Conservation (phyloP, 2,329 filamentous ascomycete genomes). For the Sordariomycetes sp. region DNA sequence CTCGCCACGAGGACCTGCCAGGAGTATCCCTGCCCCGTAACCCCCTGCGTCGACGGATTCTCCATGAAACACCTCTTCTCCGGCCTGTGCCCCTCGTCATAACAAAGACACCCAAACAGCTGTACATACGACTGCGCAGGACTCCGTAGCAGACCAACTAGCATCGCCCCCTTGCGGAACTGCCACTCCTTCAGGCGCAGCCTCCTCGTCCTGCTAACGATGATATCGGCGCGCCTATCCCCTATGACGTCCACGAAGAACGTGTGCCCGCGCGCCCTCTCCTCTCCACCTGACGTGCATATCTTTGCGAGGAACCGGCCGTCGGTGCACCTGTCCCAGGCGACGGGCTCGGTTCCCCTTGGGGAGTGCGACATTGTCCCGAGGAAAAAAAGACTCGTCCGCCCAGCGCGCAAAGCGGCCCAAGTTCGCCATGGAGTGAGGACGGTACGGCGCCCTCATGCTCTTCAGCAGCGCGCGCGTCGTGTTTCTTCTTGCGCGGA, state of each 20-base stretch:
- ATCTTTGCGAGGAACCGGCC: background rate
- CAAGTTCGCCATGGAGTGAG: background rate
- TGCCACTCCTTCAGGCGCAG: background rate
- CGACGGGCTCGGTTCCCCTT: background rate
- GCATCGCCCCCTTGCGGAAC: background rate
- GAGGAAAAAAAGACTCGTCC: background rate
- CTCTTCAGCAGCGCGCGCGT: background rate
- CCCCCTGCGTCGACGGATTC: background rate
- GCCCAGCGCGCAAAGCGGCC: background rate
- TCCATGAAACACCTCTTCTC: background rate
- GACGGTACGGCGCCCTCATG: background rate
- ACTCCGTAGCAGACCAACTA: background rate
- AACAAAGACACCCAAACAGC: background rate
- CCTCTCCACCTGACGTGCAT: background rate
- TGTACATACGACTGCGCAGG: background rate
- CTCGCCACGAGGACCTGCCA: background rate
- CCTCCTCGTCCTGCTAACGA: background rate
- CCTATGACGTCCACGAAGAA: background rate
- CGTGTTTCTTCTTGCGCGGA: background rate
- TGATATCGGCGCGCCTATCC: background rate
- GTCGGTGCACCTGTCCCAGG: background rate
- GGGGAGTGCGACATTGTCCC: background rate
- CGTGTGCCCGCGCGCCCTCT: background rate
- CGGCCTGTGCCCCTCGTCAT: background rate
- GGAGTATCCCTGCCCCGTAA: background rate